Evolutionary conservation across 1,284 basidiomycete genomes (phyloP).

Genomic region (Boletellus deceptivus): DNA sequence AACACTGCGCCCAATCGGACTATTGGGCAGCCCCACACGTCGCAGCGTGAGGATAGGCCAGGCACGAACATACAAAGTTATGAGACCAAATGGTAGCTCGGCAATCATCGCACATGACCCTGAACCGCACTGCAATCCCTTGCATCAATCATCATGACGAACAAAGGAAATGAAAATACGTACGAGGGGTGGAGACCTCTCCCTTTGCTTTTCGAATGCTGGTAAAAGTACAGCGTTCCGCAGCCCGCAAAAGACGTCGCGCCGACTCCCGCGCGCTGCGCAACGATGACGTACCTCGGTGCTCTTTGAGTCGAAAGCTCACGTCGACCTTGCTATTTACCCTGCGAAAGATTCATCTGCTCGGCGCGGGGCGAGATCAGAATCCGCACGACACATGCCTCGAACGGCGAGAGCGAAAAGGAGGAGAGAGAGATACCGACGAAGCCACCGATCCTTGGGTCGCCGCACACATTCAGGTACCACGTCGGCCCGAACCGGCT

Average conservation of each 20-base stretch:
- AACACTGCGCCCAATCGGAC: too few species aligned
- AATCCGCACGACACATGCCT: too few species aligned
- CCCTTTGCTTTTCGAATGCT: conserved; percentile 76
- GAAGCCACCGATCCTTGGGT: conserved; percentile 42
- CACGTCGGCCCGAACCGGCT: conserved; percentile 70
- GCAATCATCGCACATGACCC: conserved; percentile 66
- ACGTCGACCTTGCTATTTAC: conserved; percentile 76
- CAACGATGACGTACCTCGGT: conserved; percentile 48
- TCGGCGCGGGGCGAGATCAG: background rate
- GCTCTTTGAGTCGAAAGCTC: conserved; percentile 70
- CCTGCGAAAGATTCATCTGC: conserved; percentile 71
- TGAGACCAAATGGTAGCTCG: conserved; percentile 35
- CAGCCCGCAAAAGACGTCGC: conserved; percentile 41
- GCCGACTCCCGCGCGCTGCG: background rate
- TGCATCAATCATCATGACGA: background rate
- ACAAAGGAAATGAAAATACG: conserved; percentile 29
- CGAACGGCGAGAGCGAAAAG: background rate
- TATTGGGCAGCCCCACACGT: too few species aligned
- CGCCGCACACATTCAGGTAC: conserved; percentile 51
- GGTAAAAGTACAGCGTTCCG: conserved; percentile 77
- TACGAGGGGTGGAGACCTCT: conserved; percentile 63
- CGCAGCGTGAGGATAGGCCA: too few species aligned
- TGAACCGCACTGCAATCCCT: conserved; percentile 57
- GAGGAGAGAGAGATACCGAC: conserved; percentile 39
- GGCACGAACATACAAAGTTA: background rate